phyloP scores from a whole-genome alignment of 495 filamentous ascomycete species.

The Aspergillus taichungensis region DNA sequence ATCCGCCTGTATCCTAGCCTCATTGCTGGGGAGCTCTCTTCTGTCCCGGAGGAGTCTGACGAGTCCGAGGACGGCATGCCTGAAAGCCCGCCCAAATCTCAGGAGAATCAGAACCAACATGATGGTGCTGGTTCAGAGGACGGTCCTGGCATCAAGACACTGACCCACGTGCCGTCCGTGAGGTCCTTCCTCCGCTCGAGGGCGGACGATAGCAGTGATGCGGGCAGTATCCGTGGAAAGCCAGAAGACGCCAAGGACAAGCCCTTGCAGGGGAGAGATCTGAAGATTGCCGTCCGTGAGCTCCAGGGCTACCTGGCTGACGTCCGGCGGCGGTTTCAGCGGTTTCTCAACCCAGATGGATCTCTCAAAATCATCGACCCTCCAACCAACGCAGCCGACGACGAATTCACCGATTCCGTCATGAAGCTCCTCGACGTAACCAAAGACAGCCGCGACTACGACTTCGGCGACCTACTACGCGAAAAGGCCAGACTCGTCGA shows the following conservation, averaged over 20 bases:
- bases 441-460: slow-evolving; percentile 39
- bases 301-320: slow-evolving; percentile 80
- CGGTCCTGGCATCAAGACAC: slow-evolving; percentile 7
- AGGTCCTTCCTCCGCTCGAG: slow-evolving; percentile 42
- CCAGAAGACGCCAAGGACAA: slow-evolving; percentile 16
- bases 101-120: slow-evolving; percentile 16
- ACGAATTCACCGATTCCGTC: slow-evolving; percentile 39
- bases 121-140: slow-evolving; percentile 22
- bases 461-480: slow-evolving; percentile 60
- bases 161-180: slow-evolving; percentile 46
- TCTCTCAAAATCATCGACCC: slow-evolving; percentile 52
- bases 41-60: slow-evolving; percentile 39
- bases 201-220: slow-evolving; percentile 35
- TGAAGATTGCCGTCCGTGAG: slow-evolving; percentile 69
- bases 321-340: slow-evolving; percentile 70
- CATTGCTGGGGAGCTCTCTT: slow-evolving; percentile 75
- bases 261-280: slow-evolving; percentile 64
- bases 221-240: slow-evolving; percentile 37
- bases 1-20: slow-evolving; percentile 74
- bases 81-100: slow-evolving; percentile 14
- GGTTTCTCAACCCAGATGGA: slow-evolving; percentile 68
- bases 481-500: slow-evolving; percentile 77
- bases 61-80: slow-evolving; percentile 35
- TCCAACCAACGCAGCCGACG: slow-evolving; percentile 42
- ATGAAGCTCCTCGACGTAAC: slow-evolving; percentile 38